These are phyloP conservation scores for Spathaspora sp. DNA, from an alignment of 1,139 yeast genomes.

Conservation along the genomic window DNA sequence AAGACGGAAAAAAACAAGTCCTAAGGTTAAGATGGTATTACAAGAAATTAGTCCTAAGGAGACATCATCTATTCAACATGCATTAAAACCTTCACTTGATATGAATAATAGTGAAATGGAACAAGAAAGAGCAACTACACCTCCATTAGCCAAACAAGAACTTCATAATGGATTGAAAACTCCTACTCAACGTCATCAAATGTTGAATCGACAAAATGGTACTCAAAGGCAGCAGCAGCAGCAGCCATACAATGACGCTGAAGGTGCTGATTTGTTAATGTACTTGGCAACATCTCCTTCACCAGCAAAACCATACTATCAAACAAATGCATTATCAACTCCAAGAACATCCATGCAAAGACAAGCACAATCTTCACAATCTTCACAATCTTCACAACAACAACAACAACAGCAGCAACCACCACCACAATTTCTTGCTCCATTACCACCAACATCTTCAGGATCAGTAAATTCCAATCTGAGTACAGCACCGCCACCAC, in stretches of 20 bases:
- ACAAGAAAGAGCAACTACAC: constrained; percentile 26
- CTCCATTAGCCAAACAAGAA: constrained; percentile 31
- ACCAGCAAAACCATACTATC: constrained; percentile 51
- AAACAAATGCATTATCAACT: constrained; percentile 19
- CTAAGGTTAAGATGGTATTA: constrained; percentile 34
- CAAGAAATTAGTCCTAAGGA: constrained; percentile 36
- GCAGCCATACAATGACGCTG: constrained; percentile 48
- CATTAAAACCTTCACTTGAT: constrained; percentile 41
- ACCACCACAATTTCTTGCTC: constrained; percentile 21
- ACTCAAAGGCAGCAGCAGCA: constrained; percentile 27
- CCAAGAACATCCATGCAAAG: constrained; percentile 18
- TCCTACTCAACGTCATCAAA: constrained; percentile 6
- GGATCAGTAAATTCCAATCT: constrained; percentile 19
- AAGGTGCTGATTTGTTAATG: constrained; percentile 82
- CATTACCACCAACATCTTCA: constrained; percentile 4
- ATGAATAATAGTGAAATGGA: constrained; percentile 16
- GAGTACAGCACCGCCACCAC: constrained; percentile 37
- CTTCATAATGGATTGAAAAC: constrained; percentile 9
- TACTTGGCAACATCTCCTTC: constrained; percentile 86
- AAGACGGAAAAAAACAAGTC: constrained; percentile 23
- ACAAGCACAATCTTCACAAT: constrained; percentile 3
- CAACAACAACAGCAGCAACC: constrained; percentile 3
- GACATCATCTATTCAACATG: constrained; percentile 13
- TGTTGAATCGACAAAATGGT: constrained; percentile 27
- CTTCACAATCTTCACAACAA: constrained; percentile 26